Conservation (phyloP, 768 basidiomycete genomes). For the Rickenella mellea region DNA sequence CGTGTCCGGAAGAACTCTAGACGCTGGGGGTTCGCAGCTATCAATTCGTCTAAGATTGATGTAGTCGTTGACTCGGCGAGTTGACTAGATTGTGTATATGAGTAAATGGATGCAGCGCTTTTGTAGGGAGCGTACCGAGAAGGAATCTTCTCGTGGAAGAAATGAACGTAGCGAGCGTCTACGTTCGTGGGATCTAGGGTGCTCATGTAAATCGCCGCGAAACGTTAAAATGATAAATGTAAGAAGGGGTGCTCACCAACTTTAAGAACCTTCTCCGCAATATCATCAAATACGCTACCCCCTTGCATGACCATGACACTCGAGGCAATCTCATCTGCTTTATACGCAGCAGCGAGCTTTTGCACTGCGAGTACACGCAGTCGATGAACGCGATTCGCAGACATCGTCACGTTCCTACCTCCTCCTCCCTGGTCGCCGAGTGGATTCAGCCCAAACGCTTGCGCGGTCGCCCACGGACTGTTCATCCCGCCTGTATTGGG, state of each 20-base stretch:
- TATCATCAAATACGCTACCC: slow-evolving; percentile 84
- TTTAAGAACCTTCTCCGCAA: slow-evolving; percentile 81
- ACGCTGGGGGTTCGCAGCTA: slow-evolving; percentile 59
- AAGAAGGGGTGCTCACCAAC: slow-evolving; percentile 32
- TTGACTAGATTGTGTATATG: slow-evolving; percentile 40
- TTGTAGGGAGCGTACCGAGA: slow-evolving; percentile 54
- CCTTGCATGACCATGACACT: slow-evolving; percentile 96
- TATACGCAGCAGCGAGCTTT: slow-evolving; percentile 79
- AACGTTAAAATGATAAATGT: not conserved
- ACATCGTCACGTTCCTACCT: slow-evolving; percentile 76
- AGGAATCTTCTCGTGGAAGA: slow-evolving; percentile 93
- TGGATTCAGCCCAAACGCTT: slow-evolving; percentile 54
- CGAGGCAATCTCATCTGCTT: slow-evolving; percentile 82
- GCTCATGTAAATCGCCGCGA: slow-evolving; percentile 4
- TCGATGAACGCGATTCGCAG: slow-evolving; percentile 73
- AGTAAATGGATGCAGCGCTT: slow-evolving; percentile 3
- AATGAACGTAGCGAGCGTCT: slow-evolving; percentile 84
- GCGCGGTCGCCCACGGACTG: slow-evolving; percentile 53
- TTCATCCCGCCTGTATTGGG: slow-evolving; percentile 11
- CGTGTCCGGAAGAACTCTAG: slow-evolving; percentile 83
- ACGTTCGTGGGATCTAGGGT: slow-evolving; percentile 59
- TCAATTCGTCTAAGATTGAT: slow-evolving; percentile 70
- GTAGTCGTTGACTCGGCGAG: slow-evolving; percentile 79
- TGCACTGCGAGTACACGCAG: slow-evolving; percentile 76
- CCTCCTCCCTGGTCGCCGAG: slow-evolving; percentile 34